These are phyloP conservation scores for Heliophila coronopifolia DNA, from an alignment of 441 rosid genomes.

Conservation along the genomic window DNA sequence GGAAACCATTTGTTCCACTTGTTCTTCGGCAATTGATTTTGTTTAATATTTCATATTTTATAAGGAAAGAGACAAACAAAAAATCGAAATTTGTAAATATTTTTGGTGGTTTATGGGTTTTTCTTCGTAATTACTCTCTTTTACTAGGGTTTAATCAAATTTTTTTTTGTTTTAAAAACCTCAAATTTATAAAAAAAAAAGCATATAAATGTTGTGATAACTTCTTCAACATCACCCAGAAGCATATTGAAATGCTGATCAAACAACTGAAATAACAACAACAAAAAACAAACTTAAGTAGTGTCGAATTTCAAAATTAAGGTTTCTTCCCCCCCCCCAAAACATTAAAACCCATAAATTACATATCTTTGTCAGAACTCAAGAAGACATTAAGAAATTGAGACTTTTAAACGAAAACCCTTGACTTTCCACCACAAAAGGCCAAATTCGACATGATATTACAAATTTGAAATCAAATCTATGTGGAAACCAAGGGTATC, in stretches of 20 bases:
- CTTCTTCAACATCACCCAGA: conserved; percentile 97
- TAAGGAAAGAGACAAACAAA: no score
- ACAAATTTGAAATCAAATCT: background rate
- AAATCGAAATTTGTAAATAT: no score
- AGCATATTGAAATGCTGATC: conserved; percentile 99
- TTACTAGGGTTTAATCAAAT: no score
- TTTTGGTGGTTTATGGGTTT: no score
- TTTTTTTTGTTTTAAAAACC: no score
- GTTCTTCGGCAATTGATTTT: no score
- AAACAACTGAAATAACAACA: conserved; percentile 52
- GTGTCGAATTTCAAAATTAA: background rate
- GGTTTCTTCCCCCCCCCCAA: no score
- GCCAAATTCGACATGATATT: background rate
- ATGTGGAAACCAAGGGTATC: no score
- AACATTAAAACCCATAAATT: background rate
- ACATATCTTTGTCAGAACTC: background rate
- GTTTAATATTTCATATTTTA: no score
- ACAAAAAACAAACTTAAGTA: conserved; percentile 2
- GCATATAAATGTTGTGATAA: conserved; percentile 89
- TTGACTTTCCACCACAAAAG: background rate
- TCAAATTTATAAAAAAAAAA: no score
- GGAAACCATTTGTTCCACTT: no score
- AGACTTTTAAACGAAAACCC: conserved; percentile 7
- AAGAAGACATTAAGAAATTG: background rate
- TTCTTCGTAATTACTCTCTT: no score